Percentiles rank a stretch among this genome's conserved stretches.
Conservation (phyloP, 352 stramenopile genomes). For the Globisporangium alternatum region DNA sequence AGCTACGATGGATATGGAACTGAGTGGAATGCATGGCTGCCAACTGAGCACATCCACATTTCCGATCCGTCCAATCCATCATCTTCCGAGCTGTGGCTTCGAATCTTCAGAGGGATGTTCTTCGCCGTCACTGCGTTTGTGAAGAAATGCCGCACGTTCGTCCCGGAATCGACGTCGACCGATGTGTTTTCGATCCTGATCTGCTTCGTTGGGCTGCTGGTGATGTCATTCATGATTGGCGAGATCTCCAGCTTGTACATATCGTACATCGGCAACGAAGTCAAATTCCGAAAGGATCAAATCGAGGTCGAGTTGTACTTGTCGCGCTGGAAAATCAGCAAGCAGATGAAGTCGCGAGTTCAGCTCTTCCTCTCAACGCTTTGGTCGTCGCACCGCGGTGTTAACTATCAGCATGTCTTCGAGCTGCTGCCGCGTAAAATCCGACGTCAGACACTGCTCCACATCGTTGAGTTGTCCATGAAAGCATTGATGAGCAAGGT, state of each 20-base stretch:
- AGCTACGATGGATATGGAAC: conserved; percentile 38
- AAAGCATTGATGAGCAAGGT: conserved; percentile 29
- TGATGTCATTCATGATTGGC: conserved; percentile 71
- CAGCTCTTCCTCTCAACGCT: conserved; percentile 48
- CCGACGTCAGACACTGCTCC: conserved; percentile 35
- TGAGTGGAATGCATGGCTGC: conserved; percentile 52
- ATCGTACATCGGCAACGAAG: conserved; percentile 58
- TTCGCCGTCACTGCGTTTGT: conserved; percentile 58
- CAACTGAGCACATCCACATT: conserved; percentile 35
- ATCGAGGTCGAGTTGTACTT: conserved; percentile 54
- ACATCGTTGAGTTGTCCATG: conserved; percentile 42
- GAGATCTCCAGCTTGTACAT: conserved; percentile 70
- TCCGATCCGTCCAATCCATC: conserved; percentile 26
- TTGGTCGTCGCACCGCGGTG: conserved; percentile 51
- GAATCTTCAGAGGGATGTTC: conserved; percentile 50
- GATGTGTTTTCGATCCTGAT: conserved; percentile 51
- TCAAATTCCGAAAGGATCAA: conserved; percentile 64
- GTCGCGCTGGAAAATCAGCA: conserved; percentile 40
- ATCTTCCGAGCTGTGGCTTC: conserved; percentile 27
- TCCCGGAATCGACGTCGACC: conserved; percentile 26
- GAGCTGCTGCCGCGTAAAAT: conserved; percentile 42
- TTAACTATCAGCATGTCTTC: conserved; percentile 58
- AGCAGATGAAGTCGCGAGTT: conserved; percentile 35
- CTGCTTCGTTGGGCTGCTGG: conserved; percentile 48
- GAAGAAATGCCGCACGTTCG: conserved; percentile 52